These are phyloP conservation scores for Mycena sanguinolenta DNA, from an alignment of 768 basidiomycete genomes.

Conservation along the genomic window DNA sequence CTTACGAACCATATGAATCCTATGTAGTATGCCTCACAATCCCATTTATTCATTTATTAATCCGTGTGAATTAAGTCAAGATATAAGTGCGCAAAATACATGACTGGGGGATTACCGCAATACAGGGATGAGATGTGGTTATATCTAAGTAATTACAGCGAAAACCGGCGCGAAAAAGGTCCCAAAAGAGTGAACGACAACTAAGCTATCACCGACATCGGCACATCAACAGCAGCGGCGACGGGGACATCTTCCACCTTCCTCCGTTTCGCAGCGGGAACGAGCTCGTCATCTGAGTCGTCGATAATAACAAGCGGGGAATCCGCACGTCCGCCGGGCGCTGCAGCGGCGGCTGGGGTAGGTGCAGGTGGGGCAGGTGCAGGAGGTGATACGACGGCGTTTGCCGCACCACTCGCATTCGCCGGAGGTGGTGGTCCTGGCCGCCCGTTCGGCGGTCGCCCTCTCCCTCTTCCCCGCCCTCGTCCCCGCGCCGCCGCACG, in stretches of 20 bases:
- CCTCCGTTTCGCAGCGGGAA: constrained; percentile 70
- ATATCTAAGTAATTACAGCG: constrained; percentile 7
- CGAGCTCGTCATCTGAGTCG: constrained; percentile 67
- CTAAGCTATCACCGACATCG: constrained; percentile 4
- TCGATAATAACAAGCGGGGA: constrained; percentile 75
- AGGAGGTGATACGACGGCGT: constrained; percentile 39
- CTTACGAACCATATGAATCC: no score
- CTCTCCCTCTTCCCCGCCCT: constrained; percentile 55
- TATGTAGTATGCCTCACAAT: no score
- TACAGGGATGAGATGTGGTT: constrained; percentile 16
- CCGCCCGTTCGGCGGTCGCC: constrained; percentile 48
- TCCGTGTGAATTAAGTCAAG: neutral
- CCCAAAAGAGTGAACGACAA: neutral
- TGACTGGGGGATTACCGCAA: constrained; percentile 5
- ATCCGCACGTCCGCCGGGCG: constrained; percentile 48
- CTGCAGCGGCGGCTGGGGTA: constrained; percentile 26
- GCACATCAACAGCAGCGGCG: neutral
- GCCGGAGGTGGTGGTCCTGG: constrained; percentile 29
- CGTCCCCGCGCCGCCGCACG: constrained; percentile 54
- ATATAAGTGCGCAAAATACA: neutral
- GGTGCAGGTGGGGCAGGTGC: constrained; percentile 48
- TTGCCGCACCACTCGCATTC: constrained; percentile 18
- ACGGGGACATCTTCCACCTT: constrained; percentile 55
- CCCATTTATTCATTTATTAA: neutral
- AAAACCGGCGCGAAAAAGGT: neutral